Percentiles rank a stretch among this genome's conserved stretches.
Conservation (phyloP, 75 land plant genomes). For the Pinus tabuliformis region DNA sequence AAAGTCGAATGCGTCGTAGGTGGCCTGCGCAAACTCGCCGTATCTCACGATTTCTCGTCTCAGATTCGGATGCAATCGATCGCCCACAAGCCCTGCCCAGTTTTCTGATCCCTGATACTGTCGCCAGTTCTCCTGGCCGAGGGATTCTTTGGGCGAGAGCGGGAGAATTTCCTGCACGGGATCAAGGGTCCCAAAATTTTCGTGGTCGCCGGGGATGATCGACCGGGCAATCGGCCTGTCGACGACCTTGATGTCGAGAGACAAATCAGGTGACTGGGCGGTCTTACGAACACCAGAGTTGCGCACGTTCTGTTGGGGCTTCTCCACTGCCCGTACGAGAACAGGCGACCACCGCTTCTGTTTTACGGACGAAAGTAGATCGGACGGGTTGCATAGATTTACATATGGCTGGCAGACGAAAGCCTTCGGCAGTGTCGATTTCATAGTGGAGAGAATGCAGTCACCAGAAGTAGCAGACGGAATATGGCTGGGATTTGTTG, state of each 20-base stretch:
- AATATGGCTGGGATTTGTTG: too few relatives aligned
- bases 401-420: too few relatives aligned
- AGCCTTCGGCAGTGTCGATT: too few relatives aligned
- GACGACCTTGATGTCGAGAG: too few relatives aligned
- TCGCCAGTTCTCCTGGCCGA: slow-evolving; percentile 26
- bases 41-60: slow-evolving; percentile 53
- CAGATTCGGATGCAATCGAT: slow-evolving; percentile 50
- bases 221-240: too few relatives aligned
- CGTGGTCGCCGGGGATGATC: neutral
- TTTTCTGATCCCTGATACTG: slow-evolving; percentile 62
- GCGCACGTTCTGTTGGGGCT: too few relatives aligned
- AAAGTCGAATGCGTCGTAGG: slow-evolving; percentile 66
- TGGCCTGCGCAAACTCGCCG: slow-evolving; percentile 72
- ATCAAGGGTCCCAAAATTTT: neutral
- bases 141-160: neutral
- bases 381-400: neutral
- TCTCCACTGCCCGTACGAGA: neutral
- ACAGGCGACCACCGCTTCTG: neutral
- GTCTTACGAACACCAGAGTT: too few relatives aligned
- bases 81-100: slow-evolving; percentile 76
- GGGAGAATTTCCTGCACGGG: too few relatives aligned
- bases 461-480: too few relatives aligned
- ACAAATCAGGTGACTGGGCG: neutral
- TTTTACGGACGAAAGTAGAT: neutral
- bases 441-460: too few relatives aligned